These are phyloP conservation scores for Diplosphaera chodatii DNA, from an alignment of 139 green algal species.

Conservation along the genomic window DNA sequence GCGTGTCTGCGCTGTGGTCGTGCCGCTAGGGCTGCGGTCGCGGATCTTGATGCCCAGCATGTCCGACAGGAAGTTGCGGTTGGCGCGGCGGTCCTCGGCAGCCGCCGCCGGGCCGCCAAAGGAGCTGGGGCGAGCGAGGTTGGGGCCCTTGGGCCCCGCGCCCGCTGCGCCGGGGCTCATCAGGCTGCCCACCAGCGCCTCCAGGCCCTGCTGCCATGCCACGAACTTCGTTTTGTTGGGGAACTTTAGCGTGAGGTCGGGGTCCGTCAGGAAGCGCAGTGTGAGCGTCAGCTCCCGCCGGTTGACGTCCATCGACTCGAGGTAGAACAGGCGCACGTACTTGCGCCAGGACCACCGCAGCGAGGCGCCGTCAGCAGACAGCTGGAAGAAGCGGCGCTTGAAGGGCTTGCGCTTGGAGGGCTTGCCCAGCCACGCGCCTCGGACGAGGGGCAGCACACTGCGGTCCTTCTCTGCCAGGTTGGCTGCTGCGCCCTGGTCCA, in stretches of 20 bases:
- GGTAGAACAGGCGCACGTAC: conserved; percentile 38
- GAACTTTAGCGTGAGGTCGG: conserved; percentile 23
- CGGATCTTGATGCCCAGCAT: no score
- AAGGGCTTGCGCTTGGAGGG: conserved; percentile 15
- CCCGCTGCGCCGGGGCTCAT: background rate
- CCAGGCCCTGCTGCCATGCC: conserved; percentile 18
- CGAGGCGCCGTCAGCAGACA: conserved; percentile 37
- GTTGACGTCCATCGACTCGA: conserved; percentile 7
- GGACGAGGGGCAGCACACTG: conserved; percentile 24
- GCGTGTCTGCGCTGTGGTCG: no score
- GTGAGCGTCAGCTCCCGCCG: conserved; percentile 10
- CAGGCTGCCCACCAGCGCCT: conserved; percentile 5
- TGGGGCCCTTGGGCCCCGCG: background rate
- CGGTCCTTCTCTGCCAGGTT: background rate
- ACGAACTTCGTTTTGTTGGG: conserved; percentile 7
- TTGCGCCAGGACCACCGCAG: conserved; percentile 54
- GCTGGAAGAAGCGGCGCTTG: conserved; percentile 49
- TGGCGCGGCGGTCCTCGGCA: background rate
- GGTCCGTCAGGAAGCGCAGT: conserved; percentile 17
- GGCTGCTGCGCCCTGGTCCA: background rate
- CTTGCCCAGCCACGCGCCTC: conserved; percentile 46
- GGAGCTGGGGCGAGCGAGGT: background rate
- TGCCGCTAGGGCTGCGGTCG: no score
- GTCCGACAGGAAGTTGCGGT: background rate
- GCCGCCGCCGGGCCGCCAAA: no score